These are phyloP conservation scores for Botrytis tulipae DNA, from an alignment of 2,329 filamentous ascomycete species.

Conservation along the genomic window DNA sequence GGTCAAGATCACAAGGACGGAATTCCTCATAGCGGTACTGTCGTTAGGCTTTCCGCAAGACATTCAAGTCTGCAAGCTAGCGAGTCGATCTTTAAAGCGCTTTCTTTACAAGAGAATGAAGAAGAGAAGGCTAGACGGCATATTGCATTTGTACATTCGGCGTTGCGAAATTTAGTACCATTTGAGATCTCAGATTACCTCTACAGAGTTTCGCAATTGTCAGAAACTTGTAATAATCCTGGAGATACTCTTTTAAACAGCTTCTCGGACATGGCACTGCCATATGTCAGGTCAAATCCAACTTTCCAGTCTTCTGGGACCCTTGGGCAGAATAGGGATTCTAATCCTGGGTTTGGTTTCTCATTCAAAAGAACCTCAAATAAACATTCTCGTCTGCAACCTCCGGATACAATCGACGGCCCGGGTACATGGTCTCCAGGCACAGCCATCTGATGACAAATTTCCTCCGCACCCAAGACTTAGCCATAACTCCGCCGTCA, in stretches of 20 bases:
- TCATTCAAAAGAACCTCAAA: neutral
- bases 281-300: neutral
- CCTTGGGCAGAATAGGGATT: neutral
- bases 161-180: constrained; percentile 11
- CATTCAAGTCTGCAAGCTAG: constrained; percentile 13
- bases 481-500: neutral
- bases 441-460: neutral
- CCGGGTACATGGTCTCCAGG: neutral
- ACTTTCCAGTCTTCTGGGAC: neutral
- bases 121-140: constrained; percentile 3
- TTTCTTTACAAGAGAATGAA: neutral
- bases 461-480: neutral
- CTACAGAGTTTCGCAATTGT: constrained; percentile 7
- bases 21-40: constrained; percentile 4
- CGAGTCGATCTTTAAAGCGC: neutral
- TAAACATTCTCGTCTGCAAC: neutral
- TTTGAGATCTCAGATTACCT: constrained; percentile 18
- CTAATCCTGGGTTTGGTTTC: too few relatives aligned
- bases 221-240: neutral
- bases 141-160: constrained; percentile 9
- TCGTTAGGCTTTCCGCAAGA: constrained; percentile 1
- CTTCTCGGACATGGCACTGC: neutral
- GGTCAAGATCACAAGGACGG: neutral
- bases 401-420: neutral
- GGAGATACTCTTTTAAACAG: neutral